Base-by-base conservation (phyloP, 2,329 filamentous ascomycete species). In the Aspergillus piperis region DNA sequence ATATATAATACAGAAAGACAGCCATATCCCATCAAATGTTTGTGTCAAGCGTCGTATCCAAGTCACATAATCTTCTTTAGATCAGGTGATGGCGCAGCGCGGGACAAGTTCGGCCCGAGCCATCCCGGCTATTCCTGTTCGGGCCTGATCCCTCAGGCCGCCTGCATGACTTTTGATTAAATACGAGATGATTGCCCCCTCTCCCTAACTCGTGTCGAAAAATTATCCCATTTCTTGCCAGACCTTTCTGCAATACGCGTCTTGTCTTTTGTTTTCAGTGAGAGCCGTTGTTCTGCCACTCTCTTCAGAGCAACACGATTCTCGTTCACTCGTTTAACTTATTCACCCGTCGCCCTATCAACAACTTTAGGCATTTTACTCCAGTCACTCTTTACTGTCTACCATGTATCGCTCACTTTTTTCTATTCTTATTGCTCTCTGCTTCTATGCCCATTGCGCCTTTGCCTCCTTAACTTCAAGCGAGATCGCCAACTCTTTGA, bases 271-370 rank as follows among this genome's bases (percentile, higher is more conserved):
- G 44, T 11, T 21, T 23, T 7, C 44, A 1, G 1, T 17, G 15
- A 8, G 15, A 19, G 36, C 11, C 15, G 50, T 44, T 54, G 52
- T 54, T 55, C 53, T 55, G 53, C 53, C 53, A 47, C 53, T 55
- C 53, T 55, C 36, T 55, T 55, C 53, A 47, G 53, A 55, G 32
- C 39, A 54, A 8, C 51, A 36, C 39, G 32, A 47, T 30, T 30
- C 36, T 47, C 53, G 23, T 32, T 36, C 11, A 23, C 7, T 47
- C 23, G 3, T 8, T 54, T 10, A 13, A 32, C 41, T 19, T 6
- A 15, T 27, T 7, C 32, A 13, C 32, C 8, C 10, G 27, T 30
- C 8, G 27, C 27, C 27, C 27, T 30, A 30, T 27, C 25, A 30
- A 30, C 27, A 30, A 30, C 27, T 30, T 5, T 15, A 36, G 11